Base-by-base conservation (phyloP, 768 basidiomycete species). In the Leucocoprinus leucothites region DNA sequence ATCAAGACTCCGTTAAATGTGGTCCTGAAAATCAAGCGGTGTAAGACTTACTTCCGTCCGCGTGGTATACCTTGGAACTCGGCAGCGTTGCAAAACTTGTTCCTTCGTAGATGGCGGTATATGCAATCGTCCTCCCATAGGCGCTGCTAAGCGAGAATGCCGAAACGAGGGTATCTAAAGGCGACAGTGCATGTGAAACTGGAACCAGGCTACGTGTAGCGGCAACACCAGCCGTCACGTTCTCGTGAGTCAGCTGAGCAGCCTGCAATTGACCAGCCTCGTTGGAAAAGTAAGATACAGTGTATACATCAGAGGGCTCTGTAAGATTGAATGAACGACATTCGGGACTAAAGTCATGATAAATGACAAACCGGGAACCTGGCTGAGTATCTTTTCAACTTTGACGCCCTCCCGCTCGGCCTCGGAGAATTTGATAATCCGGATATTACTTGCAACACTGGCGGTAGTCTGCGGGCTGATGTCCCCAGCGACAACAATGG, bases 191-290 rank as follows among this genome's bases (percentile, higher is more conserved):
- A 62, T 84, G 82, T 21, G 88, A 81, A 9, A 84, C 73, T 2
- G 94, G 93, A 61, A 96, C 82, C 19, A 94, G 66, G 3, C 85
- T 81, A 34, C 89, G 85, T 21, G 84, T 74, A 2, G 88, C 89
- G 0, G 91, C 84, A n/a, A 94, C 87, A 31, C 91, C 94, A 3
- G 94, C 91, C 2, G 92, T 95, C 56, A 96, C 65, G 60, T 93
- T 94, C 67, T 89, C 80, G 66, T 94, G 91, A 0, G 91, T 91
- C 28, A 94, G 71, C 57, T 85, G 84, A 7, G 79, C 80, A 21
- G 80, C 86, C 53, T 79, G 80, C 7, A 87, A 65, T 36, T 77
- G 73, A 31, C 86, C 81, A 18, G 75, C 70, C 18, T 76, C 62
- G 1, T 76, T 74, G 60, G 77, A 71, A 60, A 78, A 86, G 76